Conservation (phyloP, 768 basidiomycete genomes). For the Russula griseocarnosa region DNA sequence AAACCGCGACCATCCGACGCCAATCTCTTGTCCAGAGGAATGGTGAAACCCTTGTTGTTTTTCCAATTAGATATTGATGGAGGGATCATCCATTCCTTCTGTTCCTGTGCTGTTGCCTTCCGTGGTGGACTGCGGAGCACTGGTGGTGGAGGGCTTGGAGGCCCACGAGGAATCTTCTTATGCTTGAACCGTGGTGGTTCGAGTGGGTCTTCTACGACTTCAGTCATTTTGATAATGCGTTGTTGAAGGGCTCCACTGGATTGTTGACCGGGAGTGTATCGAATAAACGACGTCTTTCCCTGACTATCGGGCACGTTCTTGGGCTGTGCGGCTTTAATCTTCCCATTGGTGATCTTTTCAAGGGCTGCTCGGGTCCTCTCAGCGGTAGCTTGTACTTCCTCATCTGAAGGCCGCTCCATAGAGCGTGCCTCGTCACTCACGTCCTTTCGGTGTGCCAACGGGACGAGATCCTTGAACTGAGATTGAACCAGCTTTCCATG, state of each 20-base stretch:
- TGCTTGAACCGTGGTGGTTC: slow-evolving; percentile 98
- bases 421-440: slow-evolving; percentile 62
- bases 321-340: slow-evolving; percentile 98
- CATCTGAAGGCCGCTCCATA: slow-evolving; percentile 94
- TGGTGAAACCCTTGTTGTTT: slow-evolving; percentile 99
- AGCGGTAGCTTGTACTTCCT: slow-evolving; percentile 85
- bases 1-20: slow-evolving; percentile 98
- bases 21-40: slow-evolving; percentile 94
- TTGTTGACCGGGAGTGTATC: slow-evolving; percentile 95
- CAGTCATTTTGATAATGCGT: slow-evolving; percentile 98
- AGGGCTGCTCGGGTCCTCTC: slow-evolving; percentile 88
- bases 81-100: slow-evolving; percentile 99
- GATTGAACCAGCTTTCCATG: slow-evolving; percentile 84
- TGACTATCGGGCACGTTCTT: slow-evolving; percentile 87
- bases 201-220: slow-evolving; percentile 94
- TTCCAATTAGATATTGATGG: slow-evolving; percentile 99
- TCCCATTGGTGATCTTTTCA: slow-evolving; percentile 89
- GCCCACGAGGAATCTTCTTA: slow-evolving; percentile 97
- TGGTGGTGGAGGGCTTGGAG: slow-evolving; percentile 94
- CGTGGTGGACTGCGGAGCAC: slow-evolving; percentile 93
- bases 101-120: slow-evolving; percentile 93
- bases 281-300: slow-evolving; percentile 84
- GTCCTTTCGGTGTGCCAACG: slow-evolving; percentile 84
- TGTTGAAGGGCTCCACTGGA: slow-evolving; percentile 75
- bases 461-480: slow-evolving; percentile 97